Conservation (phyloP, 1,284 basidiomycete species). For the Ganoderma resinaceum region DNA sequence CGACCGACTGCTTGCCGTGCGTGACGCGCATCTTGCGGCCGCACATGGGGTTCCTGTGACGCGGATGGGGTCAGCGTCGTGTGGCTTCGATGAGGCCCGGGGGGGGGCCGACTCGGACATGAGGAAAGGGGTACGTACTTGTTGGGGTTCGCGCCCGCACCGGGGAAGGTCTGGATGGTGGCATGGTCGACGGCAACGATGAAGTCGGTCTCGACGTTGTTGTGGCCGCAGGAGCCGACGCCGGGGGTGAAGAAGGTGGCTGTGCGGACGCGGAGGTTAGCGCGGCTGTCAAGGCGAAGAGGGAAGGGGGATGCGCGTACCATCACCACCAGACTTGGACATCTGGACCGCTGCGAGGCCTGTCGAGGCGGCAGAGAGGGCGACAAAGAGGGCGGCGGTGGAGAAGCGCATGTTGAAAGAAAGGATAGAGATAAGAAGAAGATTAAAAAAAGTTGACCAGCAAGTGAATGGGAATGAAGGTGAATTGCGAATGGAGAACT, state of each 20-base stretch:
- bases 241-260: slow-evolving; percentile 32
- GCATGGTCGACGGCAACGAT: slow-evolving; percentile 28
- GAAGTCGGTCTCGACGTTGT: slow-evolving; percentile 30
- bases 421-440: background rate
- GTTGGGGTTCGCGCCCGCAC: slow-evolving; percentile 29
- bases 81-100: background rate
- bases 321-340: background rate
- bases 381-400: background rate
- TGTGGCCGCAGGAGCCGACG: slow-evolving; percentile 28
- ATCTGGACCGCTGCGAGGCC: background rate
- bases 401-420: background rate
- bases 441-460: background rate
- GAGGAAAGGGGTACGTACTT: slow-evolving; percentile 7
- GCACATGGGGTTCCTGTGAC: slow-evolving; percentile 44
- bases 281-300: background rate
- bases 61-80: slow-evolving; percentile 3
- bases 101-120: background rate
- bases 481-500: slow-evolving; percentile 17
- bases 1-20: slow-evolving; percentile 36
- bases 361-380: background rate
- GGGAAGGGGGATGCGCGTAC: background rate
- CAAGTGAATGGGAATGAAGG: slow-evolving; percentile 1
- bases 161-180: slow-evolving; percentile 30
- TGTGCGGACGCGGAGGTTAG: background rate
- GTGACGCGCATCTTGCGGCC: slow-evolving; percentile 39